Percentiles rank a stretch among this genome's conserved stretches.
These are phyloP conservation scores for Platanus orientalis DNA, from an alignment of 164 flowering plant genomes.

Conservation along the genomic window DNA sequence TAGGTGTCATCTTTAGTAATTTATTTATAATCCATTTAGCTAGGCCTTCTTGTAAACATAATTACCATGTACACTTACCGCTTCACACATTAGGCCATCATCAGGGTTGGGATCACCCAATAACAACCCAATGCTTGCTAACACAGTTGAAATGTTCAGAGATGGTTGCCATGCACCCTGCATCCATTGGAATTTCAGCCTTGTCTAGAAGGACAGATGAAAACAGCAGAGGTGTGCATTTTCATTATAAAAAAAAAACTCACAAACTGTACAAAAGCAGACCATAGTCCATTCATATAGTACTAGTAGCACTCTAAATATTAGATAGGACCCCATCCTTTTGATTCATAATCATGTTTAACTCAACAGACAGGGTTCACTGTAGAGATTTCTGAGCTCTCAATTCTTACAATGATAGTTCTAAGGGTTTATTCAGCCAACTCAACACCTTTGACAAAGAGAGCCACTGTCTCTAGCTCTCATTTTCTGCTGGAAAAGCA, in stretches of 20 bases:
- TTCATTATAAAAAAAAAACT: too few relatives aligned
- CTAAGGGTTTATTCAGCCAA: not conserved
- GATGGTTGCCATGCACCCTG: slow-evolving; percentile 99
- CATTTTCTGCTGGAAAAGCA: not conserved
- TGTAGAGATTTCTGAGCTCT: not conserved
- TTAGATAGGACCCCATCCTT: not conserved
- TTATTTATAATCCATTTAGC: not conserved
- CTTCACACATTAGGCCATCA: slow-evolving; percentile 91
- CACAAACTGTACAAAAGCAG: not conserved
- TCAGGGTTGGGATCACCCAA: slow-evolving; percentile 92
- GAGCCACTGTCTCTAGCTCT: not conserved
- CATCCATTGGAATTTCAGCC: slow-evolving; percentile 4
- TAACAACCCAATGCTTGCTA: slow-evolving; percentile 77
- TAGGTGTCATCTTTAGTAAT: not conserved
- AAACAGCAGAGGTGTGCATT: too few relatives aligned
- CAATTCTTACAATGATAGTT: not conserved
- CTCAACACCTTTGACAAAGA: not conserved
- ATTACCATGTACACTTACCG: slow-evolving; percentile 40
- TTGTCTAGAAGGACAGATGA: not conserved
- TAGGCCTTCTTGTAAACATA: not conserved
- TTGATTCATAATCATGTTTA: not conserved
- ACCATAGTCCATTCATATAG: not conserved
- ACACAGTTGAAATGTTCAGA: slow-evolving; percentile 72
- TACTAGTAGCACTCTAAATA: not conserved
- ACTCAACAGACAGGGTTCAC: not conserved